Evolutionary conservation across 129 eudicot species (phyloP), one percentile per base, ranked within the genome.

Genomic region (Calendula officinalis): DNA sequence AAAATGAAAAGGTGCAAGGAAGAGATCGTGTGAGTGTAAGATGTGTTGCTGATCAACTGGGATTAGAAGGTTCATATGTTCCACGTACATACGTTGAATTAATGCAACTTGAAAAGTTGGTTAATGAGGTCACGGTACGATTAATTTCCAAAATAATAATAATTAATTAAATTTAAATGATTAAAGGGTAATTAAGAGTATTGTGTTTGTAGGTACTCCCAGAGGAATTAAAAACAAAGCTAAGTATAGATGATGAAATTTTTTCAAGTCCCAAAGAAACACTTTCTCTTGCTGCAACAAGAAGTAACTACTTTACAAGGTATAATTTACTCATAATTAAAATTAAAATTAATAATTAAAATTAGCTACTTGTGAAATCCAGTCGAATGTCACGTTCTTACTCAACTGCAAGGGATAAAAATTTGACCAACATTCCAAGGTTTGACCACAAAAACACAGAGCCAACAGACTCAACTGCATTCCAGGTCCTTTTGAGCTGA

Each of bases 61-160:
- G 88, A 39, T 70, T 87, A 78, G 94, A 87, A 60, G 98, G 96
- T 38, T 82, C 96, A 43, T 91, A 87, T 57, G 57, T 65, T 51
- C 96, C 98, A 7, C 92, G 96, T n/a, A 85, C 98, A 6, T 91
- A 91, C 51, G 90, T 91, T 33, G 98, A 91, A 76, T 88, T 87
- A 72, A 91, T 91, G 74, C 98, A 91, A 80, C 81, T 91, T 56
- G 98, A 91, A 71, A 91, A 91, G 77, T 94, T 91, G 48, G 94
- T 91, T 35, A 80, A 84, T 44, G 98, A 91, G 70, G 80, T 91
- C 73, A 84, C 64, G 94, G 98, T 91, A 87, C 49, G 86, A 67
- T 34, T 49, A 42, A 37, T 33, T 55, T 8, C 47, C 1, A 32
- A 51, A 60, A 42, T 56, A 41, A 43, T 15, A 14, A 16, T 14